Evolutionary conservation across 805 yeast genomes (phyloP), one percentile per base, ranked within the genome.

Genomic region (Pichia eremophila): DNA sequence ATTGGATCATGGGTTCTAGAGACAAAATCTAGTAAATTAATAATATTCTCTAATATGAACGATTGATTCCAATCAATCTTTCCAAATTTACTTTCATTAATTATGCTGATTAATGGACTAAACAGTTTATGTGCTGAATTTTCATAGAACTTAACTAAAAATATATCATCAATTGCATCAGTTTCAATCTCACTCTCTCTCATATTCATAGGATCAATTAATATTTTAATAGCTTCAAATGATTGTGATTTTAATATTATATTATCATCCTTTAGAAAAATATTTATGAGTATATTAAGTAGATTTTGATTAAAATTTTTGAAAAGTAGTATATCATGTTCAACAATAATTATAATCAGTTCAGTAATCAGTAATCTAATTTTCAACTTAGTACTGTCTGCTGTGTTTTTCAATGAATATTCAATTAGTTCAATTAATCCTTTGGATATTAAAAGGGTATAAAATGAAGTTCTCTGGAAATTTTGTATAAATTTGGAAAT

Each of bases 191-290:
- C 40, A 5, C 40, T 19, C 2, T 50, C 49, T 10, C 44, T 39
- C 5, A 54, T 22, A 41, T 54, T 60, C 8, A 51, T 65, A 1
- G 86, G 81, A 57, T 85, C 90, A 14, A 90, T 68, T 34, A 90
- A 64, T 2, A 81, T 79, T 59, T 81, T 81, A 43, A 90, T 64
- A 1, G 96, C 95, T 64, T 89, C 96, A 52, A 77, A 80, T 0
- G 90, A 84, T 62, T 89, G 96, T 8, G 85, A 78, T 58, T 84
- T 81, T 45, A 89, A 65, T 0, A 95, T 95, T 6, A 81, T 75
- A 52, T 80, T 80, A 11, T 70, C 67, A 50, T 85, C 95, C 19
- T 75, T 72, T 3, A 81, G 61, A 8, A 90, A 62, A 17, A 88
- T 72, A 36, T 78, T 73, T 0, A 83, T 72, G 35, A 88, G 63